Conservation (phyloP, 1,284 basidiomycete genomes). For the Moesziomyces globuligerus region DNA sequence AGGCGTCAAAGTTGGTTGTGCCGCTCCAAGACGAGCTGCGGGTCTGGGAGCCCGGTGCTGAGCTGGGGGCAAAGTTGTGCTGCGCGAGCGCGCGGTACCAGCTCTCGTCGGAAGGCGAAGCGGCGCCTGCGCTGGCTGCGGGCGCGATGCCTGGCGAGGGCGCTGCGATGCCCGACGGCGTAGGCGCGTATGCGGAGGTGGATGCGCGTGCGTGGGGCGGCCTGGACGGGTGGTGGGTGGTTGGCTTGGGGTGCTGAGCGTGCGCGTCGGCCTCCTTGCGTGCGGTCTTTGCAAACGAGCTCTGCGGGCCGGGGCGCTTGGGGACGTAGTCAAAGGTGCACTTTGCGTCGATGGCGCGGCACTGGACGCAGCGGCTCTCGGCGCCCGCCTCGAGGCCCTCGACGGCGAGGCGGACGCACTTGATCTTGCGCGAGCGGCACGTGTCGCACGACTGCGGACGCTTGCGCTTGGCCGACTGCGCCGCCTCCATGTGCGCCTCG, state of each 20-base stretch:
- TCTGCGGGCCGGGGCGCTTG: constrained; percentile 51
- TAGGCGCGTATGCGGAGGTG: constrained; percentile 10
- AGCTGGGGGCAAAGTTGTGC: constrained; percentile 16
- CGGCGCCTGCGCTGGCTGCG: background rate
- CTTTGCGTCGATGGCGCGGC: constrained; percentile 45
- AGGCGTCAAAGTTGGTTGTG: constrained; percentile 34
- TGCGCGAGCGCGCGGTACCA: constrained; percentile 34
- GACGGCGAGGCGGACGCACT: constrained; percentile 41
- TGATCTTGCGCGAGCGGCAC: constrained; percentile 54
- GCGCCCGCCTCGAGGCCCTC: constrained; percentile 38
- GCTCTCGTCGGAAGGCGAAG: constrained; percentile 25
- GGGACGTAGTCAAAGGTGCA: constrained; percentile 54
- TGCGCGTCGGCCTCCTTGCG: constrained; percentile 27
- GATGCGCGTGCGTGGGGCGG: constrained; percentile 19
- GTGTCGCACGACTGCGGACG: constrained; percentile 53
- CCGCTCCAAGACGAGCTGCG: constrained; percentile 38
- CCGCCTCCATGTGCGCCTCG: constrained; percentile 17
- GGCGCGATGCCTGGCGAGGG: constrained; percentile 16
- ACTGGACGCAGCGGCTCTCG: constrained; percentile 48
- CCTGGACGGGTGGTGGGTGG: constrained; percentile 1
- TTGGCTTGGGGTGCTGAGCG: constrained; percentile 12
- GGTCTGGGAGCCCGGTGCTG: constrained; percentile 17
- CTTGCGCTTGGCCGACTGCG: constrained; percentile 36
- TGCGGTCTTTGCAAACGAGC: constrained; percentile 44
- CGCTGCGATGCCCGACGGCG: constrained; percentile 2